Percentiles rank a stretch among this genome's conserved stretches.
phyloP scores from a whole-genome alignment of 2,329 filamentous ascomycete genomes.

The Hirsutella minnesotensis region DNA sequence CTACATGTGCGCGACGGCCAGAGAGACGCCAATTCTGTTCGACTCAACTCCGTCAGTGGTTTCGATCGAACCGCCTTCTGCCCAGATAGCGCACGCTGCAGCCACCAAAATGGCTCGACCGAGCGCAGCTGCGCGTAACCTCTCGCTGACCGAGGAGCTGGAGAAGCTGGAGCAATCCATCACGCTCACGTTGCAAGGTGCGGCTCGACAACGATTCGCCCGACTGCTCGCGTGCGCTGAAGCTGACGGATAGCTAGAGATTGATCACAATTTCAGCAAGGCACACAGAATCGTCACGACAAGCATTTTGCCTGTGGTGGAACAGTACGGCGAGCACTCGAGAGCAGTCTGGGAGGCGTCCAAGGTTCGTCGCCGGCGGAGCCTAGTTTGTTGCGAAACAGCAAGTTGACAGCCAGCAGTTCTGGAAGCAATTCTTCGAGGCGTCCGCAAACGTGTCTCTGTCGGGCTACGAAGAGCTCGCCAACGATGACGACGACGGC shows the following conservation, averaged over 20 bases:
- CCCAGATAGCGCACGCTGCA: neutral
- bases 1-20: slow-evolving; percentile 1
- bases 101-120: slow-evolving; percentile 34
- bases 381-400: neutral
- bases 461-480: slow-evolving; percentile 81
- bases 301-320: slow-evolving; percentile 84
- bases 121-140: slow-evolving; percentile 35
- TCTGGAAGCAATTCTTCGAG: slow-evolving; percentile 99
- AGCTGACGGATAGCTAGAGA: slow-evolving; percentile 47
- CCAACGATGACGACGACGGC: slow-evolving; percentile 56
- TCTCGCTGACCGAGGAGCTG: slow-evolving; percentile 87
- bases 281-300: slow-evolving; percentile 93
- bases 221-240: neutral
- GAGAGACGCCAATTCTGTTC: neutral
- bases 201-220: slow-evolving; percentile 1
- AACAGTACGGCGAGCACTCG: slow-evolving; percentile 91
- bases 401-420: slow-evolving; percentile 37
- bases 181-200: slow-evolving; percentile 86
- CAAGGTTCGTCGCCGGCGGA: slow-evolving; percentile 45
- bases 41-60: too few species aligned
- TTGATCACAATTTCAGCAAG: slow-evolving; percentile 96
- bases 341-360: slow-evolving; percentile 93
- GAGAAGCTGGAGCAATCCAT: slow-evolving; percentile 95
- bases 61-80: too few species aligned
- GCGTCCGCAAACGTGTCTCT: slow-evolving; percentile 94